Evolutionary conservation across 306 rosid genomes (phyloP), one percentile per base, ranked within the genome.

Genomic region (Dryas drummondii): DNA sequence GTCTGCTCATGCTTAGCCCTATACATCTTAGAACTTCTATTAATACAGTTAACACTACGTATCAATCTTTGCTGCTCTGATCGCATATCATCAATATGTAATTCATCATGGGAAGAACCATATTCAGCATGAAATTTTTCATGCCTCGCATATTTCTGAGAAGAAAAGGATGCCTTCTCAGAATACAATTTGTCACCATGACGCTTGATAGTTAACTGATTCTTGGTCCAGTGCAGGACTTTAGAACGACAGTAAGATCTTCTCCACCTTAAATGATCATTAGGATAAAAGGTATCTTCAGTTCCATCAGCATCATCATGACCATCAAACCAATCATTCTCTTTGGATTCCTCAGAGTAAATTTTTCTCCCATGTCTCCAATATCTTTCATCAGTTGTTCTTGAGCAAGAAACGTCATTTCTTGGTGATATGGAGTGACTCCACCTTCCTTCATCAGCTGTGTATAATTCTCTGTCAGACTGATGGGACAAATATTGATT

Each of bases 171-270:
- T 73, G 80, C 52, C 56, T 66, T 74, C 59, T 76, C 68, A 17
- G 71, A 47, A 73, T 53, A 44, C n/a, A 73, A 54, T 57, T 57
- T 26, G 0, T 59, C 69, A 76, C 74, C 84, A 42, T 47, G 82
- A 81, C 79, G 85, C 80, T 85, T 46, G 44, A 32, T 58, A 64
- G 44, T 59, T 61, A 75, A 56, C 62, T 82, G 86, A 65, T 87
- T 84, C 79, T 81, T 75, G 66, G 76, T 75, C 85, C 87, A 84
- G 59, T 78, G 84, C 73, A 79, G 84, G 62, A 69, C 77, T 61
- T 79, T 80, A 48, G 87, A 82, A 62, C 63, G 74, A 68, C 79
- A 60, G 58, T 76, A 72, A 70, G 58, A 75, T 72, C 77, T 56
- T 66, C 82, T 83, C 52, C 45, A 27, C 81, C 73, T 64, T 26